Evolutionary conservation across 148 eudicot species (phyloP).

Genomic region (Camellia japonica): DNA sequence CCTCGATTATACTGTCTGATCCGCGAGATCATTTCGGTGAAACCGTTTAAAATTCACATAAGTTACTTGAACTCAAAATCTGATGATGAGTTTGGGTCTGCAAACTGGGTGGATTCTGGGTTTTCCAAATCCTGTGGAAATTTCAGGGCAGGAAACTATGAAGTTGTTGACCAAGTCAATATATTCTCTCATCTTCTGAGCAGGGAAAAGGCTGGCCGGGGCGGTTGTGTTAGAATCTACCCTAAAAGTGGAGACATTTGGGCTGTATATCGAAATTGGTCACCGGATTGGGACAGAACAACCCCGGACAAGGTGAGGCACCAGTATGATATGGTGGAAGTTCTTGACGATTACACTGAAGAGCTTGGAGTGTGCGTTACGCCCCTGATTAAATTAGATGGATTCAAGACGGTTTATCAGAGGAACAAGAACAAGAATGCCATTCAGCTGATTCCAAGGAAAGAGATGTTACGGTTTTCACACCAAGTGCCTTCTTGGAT

Average conservation of each 20-base stretch:
- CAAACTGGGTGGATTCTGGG: slow-evolving; percentile 79
- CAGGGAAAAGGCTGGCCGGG: slow-evolving; percentile 81
- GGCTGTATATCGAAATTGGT: slow-evolving; percentile 94
- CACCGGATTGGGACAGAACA: slow-evolving; percentile 72
- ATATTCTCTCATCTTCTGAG: slow-evolving; percentile 81
- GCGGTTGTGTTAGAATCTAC: slow-evolving; percentile 81
- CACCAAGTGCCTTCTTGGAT: slow-evolving; percentile 88
- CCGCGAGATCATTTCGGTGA: slow-evolving; percentile 70
- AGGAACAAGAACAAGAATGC: slow-evolving; percentile 50
- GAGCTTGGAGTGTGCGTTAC: slow-evolving; percentile 67
- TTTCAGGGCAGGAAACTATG: slow-evolving; percentile 69
- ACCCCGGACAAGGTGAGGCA: slow-evolving; percentile 82
- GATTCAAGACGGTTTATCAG: slow-evolving; percentile 81
- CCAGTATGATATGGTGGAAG: slow-evolving; percentile 94
- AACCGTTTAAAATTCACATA: slow-evolving; percentile 78
- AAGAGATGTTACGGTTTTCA: slow-evolving; percentile 90
- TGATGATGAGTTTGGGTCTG: slow-evolving; percentile 74
- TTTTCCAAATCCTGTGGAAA: slow-evolving; percentile 94
- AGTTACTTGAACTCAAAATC: slow-evolving; percentile 87
- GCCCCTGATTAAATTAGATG: slow-evolving; percentile 69
- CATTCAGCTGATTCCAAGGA: slow-evolving; percentile 65
- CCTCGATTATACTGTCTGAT: slow-evolving; percentile 94
- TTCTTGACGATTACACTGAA: slow-evolving; percentile 79
- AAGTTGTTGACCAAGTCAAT: slow-evolving; percentile 84
- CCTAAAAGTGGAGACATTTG: slow-evolving; percentile 88